Percentiles rank a stretch among this genome's conserved stretches.
phyloP scores from a whole-genome alignment of 2,329 filamentous ascomycete species.

The Cladophialophora bantiana region DNA sequence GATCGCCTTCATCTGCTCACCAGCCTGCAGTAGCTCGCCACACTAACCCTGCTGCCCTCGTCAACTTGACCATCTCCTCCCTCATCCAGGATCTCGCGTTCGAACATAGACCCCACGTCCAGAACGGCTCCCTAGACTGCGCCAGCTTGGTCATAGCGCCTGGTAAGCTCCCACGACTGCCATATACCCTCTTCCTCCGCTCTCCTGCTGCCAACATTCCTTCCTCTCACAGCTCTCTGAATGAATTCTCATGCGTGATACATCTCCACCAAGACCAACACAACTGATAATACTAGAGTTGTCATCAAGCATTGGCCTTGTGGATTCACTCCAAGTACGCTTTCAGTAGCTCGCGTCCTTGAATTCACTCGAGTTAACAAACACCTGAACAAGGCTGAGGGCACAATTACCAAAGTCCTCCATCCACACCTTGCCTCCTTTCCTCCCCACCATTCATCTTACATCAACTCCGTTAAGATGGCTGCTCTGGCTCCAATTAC shows the following conservation, averaged over 20 bases:
- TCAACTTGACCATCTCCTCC: slow-evolving; percentile 21
- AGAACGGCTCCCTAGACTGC: slow-evolving; percentile 28
- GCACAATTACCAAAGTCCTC: neutral
- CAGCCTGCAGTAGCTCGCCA: slow-evolving; percentile 38
- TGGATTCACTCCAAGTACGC: neutral
- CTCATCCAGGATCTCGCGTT: slow-evolving; percentile 33
- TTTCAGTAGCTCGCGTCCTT: neutral
- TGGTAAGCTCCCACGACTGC: slow-evolving; percentile 6
- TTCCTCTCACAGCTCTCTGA: slow-evolving; percentile 20
- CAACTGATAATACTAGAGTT: neutral
- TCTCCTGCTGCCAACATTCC: slow-evolving; percentile 17
- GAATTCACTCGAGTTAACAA: slow-evolving; percentile 4
- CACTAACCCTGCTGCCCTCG: slow-evolving; percentile 23
- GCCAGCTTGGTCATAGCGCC: slow-evolving; percentile 31
- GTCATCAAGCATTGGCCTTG: slow-evolving; percentile 7
- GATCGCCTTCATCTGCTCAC: slow-evolving; percentile 7
- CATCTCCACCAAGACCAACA: slow-evolving; percentile 13
- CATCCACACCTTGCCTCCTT: neutral
- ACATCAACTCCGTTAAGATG: slow-evolving; percentile 35
- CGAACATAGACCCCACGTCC: slow-evolving; percentile 29
- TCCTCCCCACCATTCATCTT: slow-evolving; percentile 1
- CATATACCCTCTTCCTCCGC: slow-evolving; percentile 32
- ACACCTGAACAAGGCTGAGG: neutral
- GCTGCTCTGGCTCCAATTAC: slow-evolving; percentile 42
- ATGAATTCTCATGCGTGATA: slow-evolving; percentile 13